Evolutionary conservation across 2,329 filamentous ascomycete genomes (phyloP).

Genomic region (Claviceps maximensis): DNA sequence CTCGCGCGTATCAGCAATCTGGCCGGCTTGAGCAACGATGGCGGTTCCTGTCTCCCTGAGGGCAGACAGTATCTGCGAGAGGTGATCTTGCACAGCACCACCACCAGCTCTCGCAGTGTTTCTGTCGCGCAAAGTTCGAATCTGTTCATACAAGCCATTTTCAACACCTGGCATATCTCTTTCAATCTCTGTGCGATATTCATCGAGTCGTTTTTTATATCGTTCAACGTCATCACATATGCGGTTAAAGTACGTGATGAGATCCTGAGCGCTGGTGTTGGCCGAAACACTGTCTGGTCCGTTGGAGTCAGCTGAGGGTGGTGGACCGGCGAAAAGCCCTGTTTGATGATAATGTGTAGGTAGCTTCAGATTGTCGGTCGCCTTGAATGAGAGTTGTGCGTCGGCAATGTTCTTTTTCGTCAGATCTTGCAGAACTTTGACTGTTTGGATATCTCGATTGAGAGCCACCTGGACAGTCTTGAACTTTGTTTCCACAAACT

Average conservation of each 20-base stretch:
- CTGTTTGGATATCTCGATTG: conserved; percentile 45
- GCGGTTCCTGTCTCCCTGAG: conserved; percentile 27
- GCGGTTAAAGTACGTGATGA: conserved; percentile 32
- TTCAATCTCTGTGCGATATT: conserved; percentile 32
- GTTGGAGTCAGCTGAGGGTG: conserved; percentile 16
- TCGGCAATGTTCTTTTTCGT: conserved; percentile 53
- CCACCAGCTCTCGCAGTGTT: conserved; percentile 12
- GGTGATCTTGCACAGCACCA: conserved; percentile 23
- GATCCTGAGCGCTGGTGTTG: conserved; percentile 26
- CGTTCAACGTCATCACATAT: conserved; percentile 29
- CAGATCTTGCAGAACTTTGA: conserved; percentile 48
- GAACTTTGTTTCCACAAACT: conserved; percentile 37
- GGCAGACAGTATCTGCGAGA: conserved; percentile 24
- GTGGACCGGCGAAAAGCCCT: conserved; percentile 26
- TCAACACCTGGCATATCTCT: conserved; percentile 35
- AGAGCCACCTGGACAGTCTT: conserved; percentile 30
- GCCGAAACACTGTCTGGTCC: conserved; percentile 21
- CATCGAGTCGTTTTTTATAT: conserved; percentile 29
- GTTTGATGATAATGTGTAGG: conserved; percentile 44
- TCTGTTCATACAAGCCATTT: conserved; percentile 32
- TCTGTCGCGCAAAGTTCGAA: conserved; percentile 23
- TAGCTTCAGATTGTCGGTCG: conserved; percentile 61
- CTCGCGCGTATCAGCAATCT: conserved; percentile 30
- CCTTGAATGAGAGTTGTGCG: conserved; percentile 57
- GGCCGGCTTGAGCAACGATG: conserved; percentile 28